Base-by-base conservation (phyloP, 176 grass and related monocot genomes). In the Oryza glumipatula region DNA sequence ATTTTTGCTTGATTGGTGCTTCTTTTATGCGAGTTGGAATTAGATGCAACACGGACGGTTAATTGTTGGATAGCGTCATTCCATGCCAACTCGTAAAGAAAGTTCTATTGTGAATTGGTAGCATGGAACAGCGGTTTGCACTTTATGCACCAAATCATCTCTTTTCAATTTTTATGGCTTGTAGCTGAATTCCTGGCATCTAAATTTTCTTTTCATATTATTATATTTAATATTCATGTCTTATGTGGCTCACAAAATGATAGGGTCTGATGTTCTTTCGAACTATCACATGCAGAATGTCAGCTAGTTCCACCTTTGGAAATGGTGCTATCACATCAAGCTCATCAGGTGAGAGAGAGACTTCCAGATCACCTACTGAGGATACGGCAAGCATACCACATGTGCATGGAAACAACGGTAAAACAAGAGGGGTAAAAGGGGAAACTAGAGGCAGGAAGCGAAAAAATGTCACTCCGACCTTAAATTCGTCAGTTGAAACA, bases 391-490 rank as follows among this genome's bases (percentile, higher is more conserved):
- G 60, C 17, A 32, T 75, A 70, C 48, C 39, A 80, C 36, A 77
- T 79, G 81, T 89, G 67, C 65, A 54, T 47, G 73, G 76, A 71
- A 61, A 49, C 76, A 61, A 84, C 30, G 19, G 33, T 43, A 82
- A 86, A 76, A 68, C 77, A 68, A 68, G 70, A 70, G 56, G 67
- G 19, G 64, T 9, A 76, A 85, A 78, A 43, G 80, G 19, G 45
- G 83, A 79, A 81, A 86, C 70, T 30, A 95, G 80, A 87, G 81
- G 84, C 24, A 82, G 52, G 13, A 82, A 82, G 61, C 73, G 68
- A 11, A 68, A 86, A 73, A 77, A 66, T 82, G 71, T n/a, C 28
- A 45, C 67, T 2, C 43, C 43, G 9, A 44, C 9, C 32, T 58
- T 74, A 73, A 45, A 82, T 78, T 68, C 88, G 47, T 51, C 46